Evolutionary conservation across 1,284 basidiomycete species (phyloP).

Genomic region (Ustilago curta): DNA sequence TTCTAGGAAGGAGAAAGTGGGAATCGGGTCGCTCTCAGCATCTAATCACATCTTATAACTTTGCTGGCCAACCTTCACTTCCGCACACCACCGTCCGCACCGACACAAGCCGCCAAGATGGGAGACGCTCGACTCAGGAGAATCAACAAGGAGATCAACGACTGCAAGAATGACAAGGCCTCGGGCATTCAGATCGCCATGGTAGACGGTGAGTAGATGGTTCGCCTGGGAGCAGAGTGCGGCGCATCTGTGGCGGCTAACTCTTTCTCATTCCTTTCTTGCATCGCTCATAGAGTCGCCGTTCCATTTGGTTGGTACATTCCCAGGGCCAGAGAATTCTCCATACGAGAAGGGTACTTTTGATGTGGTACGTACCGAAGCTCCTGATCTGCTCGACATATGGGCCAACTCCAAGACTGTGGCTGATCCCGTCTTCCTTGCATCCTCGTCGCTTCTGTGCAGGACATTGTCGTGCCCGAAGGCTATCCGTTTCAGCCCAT

Average conservation of each 20-base stretch:
- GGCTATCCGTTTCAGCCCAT: slow-evolving; percentile 94
- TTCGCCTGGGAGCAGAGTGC: not conserved
- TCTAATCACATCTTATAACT: slow-evolving; percentile 14
- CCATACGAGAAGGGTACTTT: slow-evolving; percentile 94
- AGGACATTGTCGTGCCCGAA: slow-evolving; percentile 96
- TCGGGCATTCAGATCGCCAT: slow-evolving; percentile 86
- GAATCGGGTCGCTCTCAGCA: not conserved
- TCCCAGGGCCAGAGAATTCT: slow-evolving; percentile 74
- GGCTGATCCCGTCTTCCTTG: not conserved
- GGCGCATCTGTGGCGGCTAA: not conserved
- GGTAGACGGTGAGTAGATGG: slow-evolving; percentile 74
- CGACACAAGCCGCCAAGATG: slow-evolving; percentile 62
- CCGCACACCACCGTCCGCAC: slow-evolving; percentile 8
- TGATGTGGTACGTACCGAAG: slow-evolving; percentile 78
- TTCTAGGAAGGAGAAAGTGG: not conserved
- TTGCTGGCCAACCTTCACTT: not conserved
- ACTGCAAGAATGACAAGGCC: slow-evolving; percentile 92
- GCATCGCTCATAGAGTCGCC: slow-evolving; percentile 29
- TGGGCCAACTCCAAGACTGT: not conserved
- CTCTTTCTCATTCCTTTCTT: not conserved
- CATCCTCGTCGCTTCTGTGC: slow-evolving; percentile 10
- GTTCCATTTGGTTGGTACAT: slow-evolving; percentile 56
- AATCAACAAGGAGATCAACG: slow-evolving; percentile 84
- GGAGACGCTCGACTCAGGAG: slow-evolving; percentile 85
- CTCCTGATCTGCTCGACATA: too few species aligned